Evolutionary conservation across 2,329 filamentous ascomycete species (phyloP).

Genomic region (Colletotrichum tropicale): DNA sequence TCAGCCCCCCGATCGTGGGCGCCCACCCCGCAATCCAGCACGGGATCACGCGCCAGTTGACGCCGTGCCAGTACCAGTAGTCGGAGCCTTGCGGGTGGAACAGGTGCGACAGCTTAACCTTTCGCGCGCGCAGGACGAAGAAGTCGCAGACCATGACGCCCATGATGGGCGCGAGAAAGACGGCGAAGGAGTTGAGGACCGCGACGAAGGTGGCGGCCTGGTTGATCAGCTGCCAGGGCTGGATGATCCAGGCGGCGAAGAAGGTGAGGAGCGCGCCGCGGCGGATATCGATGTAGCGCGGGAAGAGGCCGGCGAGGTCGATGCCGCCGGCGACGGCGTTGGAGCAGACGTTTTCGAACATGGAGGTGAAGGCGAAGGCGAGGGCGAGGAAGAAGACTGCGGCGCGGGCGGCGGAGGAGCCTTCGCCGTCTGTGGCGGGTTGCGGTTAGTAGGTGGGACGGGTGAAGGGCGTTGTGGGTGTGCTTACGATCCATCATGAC

Average conservation of each 20-base stretch:
- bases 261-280: constrained; percentile 39
- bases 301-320: constrained; percentile 41
- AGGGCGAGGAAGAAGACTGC: constrained; percentile 42
- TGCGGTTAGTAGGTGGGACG: accelerated
- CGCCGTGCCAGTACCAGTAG: constrained; percentile 47
- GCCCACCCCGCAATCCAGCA: constrained; percentile 46
- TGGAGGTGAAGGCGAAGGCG: constrained; percentile 37
- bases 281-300: constrained; percentile 40
- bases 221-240: constrained; percentile 41
- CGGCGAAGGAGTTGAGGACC: constrained; percentile 37
- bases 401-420: constrained; percentile 35
- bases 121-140: constrained; percentile 32
- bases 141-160: constrained; percentile 43
- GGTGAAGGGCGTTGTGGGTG: accelerated
- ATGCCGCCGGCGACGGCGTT: constrained; percentile 42
- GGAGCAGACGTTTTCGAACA: constrained; percentile 39
- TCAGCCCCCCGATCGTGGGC: constrained; percentile 36
- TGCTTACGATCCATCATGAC: constrained; percentile 27
- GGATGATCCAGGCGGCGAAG: constrained; percentile 37
- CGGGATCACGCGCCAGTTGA: constrained; percentile 4
- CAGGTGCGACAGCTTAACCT: constrained; percentile 38
- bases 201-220: constrained; percentile 36
- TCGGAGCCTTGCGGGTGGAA: constrained; percentile 34
- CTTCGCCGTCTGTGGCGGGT: constrained; percentile 27
- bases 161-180: constrained; percentile 43